Evolutionary conservation across 1,284 basidiomycete species (phyloP).

Genomic region (Afroboletus lepidellus): DNA sequence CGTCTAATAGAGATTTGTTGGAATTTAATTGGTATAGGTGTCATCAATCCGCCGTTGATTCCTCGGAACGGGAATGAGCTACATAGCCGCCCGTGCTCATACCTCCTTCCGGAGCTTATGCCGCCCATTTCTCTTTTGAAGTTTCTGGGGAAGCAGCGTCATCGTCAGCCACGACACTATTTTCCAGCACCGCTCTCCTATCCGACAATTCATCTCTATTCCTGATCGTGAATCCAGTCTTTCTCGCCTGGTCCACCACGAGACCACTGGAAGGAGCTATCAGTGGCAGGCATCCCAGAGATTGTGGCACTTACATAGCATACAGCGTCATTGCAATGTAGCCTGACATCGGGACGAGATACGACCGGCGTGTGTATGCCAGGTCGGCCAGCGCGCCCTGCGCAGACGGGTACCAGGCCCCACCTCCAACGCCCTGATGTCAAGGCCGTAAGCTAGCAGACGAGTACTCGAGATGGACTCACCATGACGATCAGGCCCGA

Average conservation of each 20-base stretch:
- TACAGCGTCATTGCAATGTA: conserved; percentile 60
- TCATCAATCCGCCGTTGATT: neutral
- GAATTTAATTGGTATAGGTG: conserved; percentile 21
- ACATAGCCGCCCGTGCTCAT: conserved; percentile 2
- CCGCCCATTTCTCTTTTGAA: conserved; percentile 5
- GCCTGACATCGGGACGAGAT: conserved; percentile 58
- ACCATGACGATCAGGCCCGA: conserved; percentile 69
- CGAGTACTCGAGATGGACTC: conserved; percentile 4
- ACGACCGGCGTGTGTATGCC: conserved; percentile 51
- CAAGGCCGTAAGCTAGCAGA: conserved; percentile 2
- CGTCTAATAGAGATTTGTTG: conserved; percentile 10
- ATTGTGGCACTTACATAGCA: conserved; percentile 46
- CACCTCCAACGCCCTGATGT: conserved; percentile 62
- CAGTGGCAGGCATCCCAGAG: neutral
- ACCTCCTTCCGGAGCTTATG: conserved; percentile 6
- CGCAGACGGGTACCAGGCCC: conserved; percentile 73
- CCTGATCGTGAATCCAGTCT: conserved; percentile 49
- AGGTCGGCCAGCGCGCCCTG: conserved; percentile 68
- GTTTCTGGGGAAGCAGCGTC: conserved; percentile 3
- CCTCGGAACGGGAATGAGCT: conserved; percentile 2
- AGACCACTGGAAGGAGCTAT: conserved; percentile 42
- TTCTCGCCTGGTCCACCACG: conserved; percentile 48
- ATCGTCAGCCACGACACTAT: neutral
- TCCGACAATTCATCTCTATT: conserved; percentile 43
- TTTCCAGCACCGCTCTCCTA: conserved; percentile 10